A percentile compares a stretch with the other conserved stretches of the same genome.
These are phyloP conservation scores for Xylaria arbuscula DNA, from an alignment of 2,329 filamentous ascomycete species.

Conservation along the genomic window DNA sequence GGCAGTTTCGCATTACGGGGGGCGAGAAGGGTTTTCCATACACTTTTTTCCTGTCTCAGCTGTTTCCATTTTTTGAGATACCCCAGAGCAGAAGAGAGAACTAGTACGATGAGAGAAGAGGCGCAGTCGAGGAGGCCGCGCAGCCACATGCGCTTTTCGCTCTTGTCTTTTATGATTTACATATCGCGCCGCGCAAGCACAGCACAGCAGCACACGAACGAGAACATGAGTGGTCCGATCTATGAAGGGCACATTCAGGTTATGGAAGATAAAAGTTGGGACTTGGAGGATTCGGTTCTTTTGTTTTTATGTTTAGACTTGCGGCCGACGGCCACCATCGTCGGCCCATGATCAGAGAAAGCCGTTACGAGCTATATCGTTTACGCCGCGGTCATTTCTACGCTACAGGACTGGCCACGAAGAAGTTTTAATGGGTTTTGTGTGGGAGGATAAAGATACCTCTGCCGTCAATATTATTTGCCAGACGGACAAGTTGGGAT, in stretches of 20 bases:
- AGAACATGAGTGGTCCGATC: slow-evolving; percentile 31
- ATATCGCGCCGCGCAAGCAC: slow-evolving; percentile 38
- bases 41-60: slow-evolving; percentile 48
- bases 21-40: slow-evolving; percentile 41
- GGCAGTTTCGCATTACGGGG: slow-evolving; percentile 47
- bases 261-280: slow-evolving; percentile 39
- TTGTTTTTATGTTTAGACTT: slow-evolving; percentile 31
- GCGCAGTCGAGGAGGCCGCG: slow-evolving; percentile 37
- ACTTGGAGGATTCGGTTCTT: slow-evolving; percentile 26
- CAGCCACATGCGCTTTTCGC: slow-evolving; percentile 31
- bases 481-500: slow-evolving; percentile 18
- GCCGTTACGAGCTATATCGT: not conserved
- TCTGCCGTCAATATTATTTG: not conserved
- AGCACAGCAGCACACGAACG: slow-evolving; percentile 34
- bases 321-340: not conserved
- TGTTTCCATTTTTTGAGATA: slow-evolving; percentile 49
- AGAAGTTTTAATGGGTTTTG: slow-evolving; percentile 30
- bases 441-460: slow-evolving; percentile 14
- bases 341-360: not conserved
- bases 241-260: slow-evolving; percentile 25
- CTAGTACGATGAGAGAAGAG: slow-evolving; percentile 39
- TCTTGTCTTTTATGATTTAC: slow-evolving; percentile 27
- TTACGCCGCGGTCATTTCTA: slow-evolving; percentile 9
- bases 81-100: slow-evolving; percentile 43
- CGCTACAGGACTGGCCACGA: slow-evolving; percentile 3